Evolutionary conservation across 2,329 filamentous ascomycete genomes (phyloP).

Genomic region (Beauveria sp.): DNA sequence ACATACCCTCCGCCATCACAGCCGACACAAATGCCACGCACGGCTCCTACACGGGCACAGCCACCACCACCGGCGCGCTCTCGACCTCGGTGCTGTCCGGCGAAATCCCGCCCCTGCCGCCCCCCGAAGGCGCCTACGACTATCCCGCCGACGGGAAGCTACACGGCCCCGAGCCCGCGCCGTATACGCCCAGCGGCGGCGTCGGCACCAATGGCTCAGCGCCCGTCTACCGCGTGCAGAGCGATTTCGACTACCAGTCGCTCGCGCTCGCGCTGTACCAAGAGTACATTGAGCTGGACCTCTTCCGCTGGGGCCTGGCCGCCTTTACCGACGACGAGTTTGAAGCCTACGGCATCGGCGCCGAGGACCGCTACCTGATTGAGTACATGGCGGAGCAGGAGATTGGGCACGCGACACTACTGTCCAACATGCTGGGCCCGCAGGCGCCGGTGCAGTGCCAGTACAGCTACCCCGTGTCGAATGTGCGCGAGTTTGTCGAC

Average conservation of each 20-base stretch:
- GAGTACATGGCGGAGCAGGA: slow-evolving; percentile 74
- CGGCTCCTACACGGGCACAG: slow-evolving; percentile 57
- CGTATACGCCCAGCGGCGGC: slow-evolving; percentile 66
- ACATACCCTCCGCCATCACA: background rate
- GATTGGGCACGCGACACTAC: slow-evolving; percentile 65
- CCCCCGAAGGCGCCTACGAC: slow-evolving; percentile 51
- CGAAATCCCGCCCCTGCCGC: slow-evolving; percentile 33
- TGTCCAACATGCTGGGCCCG: slow-evolving; percentile 69
- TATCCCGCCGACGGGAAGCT: slow-evolving; percentile 68
- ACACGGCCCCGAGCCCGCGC: slow-evolving; percentile 59
- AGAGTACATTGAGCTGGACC: slow-evolving; percentile 78
- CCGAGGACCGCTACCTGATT: slow-evolving; percentile 63
- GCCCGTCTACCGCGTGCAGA: slow-evolving; percentile 69
- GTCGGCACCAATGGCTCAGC: slow-evolving; percentile 66
- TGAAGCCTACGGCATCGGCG: slow-evolving; percentile 55
- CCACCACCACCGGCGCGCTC: slow-evolving; percentile 64
- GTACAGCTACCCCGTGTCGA: slow-evolving; percentile 74
- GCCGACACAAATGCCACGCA: slow-evolving; percentile 31
- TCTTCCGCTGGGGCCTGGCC: slow-evolving; percentile 70
- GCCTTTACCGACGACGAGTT: slow-evolving; percentile 65
- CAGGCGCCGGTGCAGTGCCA: slow-evolving; percentile 66
- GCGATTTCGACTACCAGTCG: slow-evolving; percentile 78
- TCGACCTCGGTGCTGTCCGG: slow-evolving; percentile 49
- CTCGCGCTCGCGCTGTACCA: slow-evolving; percentile 69
- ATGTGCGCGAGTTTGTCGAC: slow-evolving; percentile 70